Conservation (phyloP, 75 land plant species). For the Ceratopteris richardii region DNA sequence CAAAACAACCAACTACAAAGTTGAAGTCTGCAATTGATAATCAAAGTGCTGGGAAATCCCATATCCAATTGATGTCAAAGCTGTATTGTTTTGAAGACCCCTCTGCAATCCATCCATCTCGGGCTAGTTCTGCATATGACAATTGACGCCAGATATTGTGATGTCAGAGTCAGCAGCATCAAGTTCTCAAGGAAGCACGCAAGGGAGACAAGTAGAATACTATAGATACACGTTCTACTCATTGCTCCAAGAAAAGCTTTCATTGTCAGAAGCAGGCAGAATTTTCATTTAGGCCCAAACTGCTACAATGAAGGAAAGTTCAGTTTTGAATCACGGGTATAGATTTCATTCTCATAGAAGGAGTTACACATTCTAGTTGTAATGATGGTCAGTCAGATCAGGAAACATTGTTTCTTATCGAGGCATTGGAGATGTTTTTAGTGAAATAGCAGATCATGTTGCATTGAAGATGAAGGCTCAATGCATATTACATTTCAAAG, state of each 20-base stretch:
- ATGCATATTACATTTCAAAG: slow-evolving; percentile 90
- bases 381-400: slow-evolving; percentile 95
- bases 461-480: slow-evolving; percentile 89
- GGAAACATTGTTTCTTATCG: slow-evolving; percentile 88
- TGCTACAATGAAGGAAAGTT: slow-evolving; percentile 87
- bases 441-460: slow-evolving; percentile 97
- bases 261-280: slow-evolving; percentile 99
- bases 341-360: slow-evolving; percentile 96
- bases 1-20: slow-evolving; percentile 9
- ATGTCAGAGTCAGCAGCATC: slow-evolving; percentile 46
- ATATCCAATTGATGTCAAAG: slow-evolving; percentile 37
- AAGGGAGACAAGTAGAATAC: slow-evolving; percentile 79
- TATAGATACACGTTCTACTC: slow-evolving; percentile 87
- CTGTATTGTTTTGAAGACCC: slow-evolving; percentile 62
- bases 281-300: slow-evolving; percentile 87
- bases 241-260: slow-evolving; percentile 86
- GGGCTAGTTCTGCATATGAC: slow-evolving; percentile 10
- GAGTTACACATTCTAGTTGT: slow-evolving; percentile 56
- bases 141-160: slow-evolving; percentile 14
- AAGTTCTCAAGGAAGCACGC: slow-evolving; percentile 43
- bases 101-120: slow-evolving; percentile 17
- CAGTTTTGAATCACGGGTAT: slow-evolving; percentile 70
- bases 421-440: slow-evolving; percentile 93
- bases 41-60: not conserved
- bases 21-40: slow-evolving; percentile 9